Percentiles rank a stretch among this genome's conserved stretches.
These are phyloP conservation scores for Daldinia sp. DNA, from an alignment of 2,329 filamentous ascomycete genomes.

Conservation along the genomic window DNA sequence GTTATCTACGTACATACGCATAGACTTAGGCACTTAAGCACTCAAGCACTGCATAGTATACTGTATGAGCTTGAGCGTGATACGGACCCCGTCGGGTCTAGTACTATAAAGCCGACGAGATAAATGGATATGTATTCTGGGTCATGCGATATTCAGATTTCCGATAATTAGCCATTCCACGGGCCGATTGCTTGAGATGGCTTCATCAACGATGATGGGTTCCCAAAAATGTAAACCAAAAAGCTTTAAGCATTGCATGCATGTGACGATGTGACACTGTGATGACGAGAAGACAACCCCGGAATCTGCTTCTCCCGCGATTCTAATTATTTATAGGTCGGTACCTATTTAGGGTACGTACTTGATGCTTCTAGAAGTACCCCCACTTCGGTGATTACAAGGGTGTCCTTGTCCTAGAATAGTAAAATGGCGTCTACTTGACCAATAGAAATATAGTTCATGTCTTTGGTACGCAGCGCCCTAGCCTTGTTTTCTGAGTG, in stretches of 20 bases:
- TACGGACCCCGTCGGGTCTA: not conserved
- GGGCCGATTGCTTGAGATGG: constrained; percentile 14
- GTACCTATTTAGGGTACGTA: not conserved
- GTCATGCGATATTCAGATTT: constrained; percentile 4
- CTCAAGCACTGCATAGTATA: not conserved
- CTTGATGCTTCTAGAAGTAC: not conserved
- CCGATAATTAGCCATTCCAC: not conserved
- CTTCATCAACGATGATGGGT: not conserved
- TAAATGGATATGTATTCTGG: not conserved
- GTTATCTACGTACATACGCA: not conserved
- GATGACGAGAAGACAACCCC: not conserved
- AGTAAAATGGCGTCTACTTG: constrained; percentile 16
- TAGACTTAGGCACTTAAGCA: not conserved
- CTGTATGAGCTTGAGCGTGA: not conserved
- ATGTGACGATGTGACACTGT: constrained; percentile 1
- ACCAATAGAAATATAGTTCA: constrained; percentile 16
- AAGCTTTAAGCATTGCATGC: not conserved
- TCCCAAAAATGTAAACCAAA: not conserved
- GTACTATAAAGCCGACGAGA: constrained; percentile 2
- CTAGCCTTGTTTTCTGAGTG: not conserved
- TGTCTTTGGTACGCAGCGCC: not conserved
- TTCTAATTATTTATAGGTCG: not conserved
- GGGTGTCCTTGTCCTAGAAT: constrained; percentile 21
- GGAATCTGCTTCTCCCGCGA: constrained; percentile 5
- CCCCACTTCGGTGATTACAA: not conserved